Evolutionary conservation across 2,329 filamentous ascomycete genomes (phyloP).

Genomic region (Tricladium varicosporioides): DNA sequence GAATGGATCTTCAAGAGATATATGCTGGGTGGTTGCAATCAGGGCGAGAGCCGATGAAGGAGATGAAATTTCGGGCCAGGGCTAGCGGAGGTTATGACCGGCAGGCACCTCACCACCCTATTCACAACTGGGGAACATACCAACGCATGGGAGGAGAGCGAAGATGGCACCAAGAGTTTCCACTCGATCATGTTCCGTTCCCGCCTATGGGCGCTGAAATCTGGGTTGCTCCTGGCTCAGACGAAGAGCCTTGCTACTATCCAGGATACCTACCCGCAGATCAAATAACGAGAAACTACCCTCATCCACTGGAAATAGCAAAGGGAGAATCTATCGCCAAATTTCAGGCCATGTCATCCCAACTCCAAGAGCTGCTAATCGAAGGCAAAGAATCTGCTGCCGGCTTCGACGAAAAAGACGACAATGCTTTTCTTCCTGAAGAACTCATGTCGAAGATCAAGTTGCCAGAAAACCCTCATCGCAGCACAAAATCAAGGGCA

Average conservation of each 20-base stretch:
- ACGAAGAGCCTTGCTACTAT: neutral
- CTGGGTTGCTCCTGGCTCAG: neutral
- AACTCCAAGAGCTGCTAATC: neutral
- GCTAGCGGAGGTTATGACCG: neutral
- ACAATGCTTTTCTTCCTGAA: neutral
- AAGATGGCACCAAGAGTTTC: neutral
- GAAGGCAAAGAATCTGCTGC: neutral
- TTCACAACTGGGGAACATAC: neutral
- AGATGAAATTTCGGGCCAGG: constrained; percentile 1
- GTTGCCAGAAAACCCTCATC: neutral
- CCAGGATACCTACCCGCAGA: neutral
- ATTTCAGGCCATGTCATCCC: neutral
- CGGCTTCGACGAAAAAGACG: neutral
- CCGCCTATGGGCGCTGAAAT: neutral
- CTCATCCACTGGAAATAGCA: neutral
- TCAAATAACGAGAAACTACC: too few relatives aligned
- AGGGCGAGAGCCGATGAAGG: constrained; percentile 1
- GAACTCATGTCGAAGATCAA: neutral
- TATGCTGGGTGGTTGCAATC: neutral
- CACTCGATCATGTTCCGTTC: constrained; percentile 3
- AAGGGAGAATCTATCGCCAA: neutral
- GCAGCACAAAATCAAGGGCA: neutral
- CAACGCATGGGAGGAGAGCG: neutral
- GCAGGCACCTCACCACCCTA: neutral
- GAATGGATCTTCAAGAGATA: neutral